These are phyloP conservation scores for Pontederia paniculata DNA, from an alignment of 176 grass and related monocot species.

Conservation along the genomic window DNA sequence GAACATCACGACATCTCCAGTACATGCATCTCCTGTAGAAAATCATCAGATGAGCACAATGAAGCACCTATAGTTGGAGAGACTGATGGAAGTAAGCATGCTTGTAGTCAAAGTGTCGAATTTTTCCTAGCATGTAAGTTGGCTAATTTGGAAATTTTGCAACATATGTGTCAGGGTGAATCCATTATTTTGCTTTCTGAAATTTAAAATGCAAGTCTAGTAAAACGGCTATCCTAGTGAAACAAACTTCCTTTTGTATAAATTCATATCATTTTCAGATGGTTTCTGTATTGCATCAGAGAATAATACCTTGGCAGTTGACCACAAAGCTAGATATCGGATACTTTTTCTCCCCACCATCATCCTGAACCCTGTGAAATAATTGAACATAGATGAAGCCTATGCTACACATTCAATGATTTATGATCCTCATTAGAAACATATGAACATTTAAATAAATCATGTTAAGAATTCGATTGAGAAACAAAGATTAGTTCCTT, in stretches of 20 bases:
- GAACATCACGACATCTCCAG: slow-evolving; percentile 64
- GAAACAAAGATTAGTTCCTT: slow-evolving; percentile 18
- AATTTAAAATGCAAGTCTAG: no score
- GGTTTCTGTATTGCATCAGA: not conserved
- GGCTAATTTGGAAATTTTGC: no score
- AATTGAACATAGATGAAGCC: slow-evolving; percentile 8
- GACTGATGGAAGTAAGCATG: not conserved
- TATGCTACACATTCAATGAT: not conserved
- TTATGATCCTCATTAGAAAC: slow-evolving; percentile 4
- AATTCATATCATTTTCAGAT: not conserved
- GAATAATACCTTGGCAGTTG: slow-evolving; percentile 49
- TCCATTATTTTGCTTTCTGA: not conserved
- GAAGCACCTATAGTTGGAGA: slow-evolving; percentile 3
- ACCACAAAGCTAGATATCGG: slow-evolving; percentile 46
- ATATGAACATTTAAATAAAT: not conserved
- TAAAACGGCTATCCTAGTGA: not conserved
- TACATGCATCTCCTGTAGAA: slow-evolving; percentile 55
- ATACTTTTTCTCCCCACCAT: slow-evolving; percentile 42
- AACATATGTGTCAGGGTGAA: no score
- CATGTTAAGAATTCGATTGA: no score
- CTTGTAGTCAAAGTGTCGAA: no score
- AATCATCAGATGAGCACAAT: not conserved
- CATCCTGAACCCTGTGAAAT: slow-evolving; percentile 39
- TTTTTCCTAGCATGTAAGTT: no score
- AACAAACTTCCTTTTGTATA: not conserved